Conservation (phyloP, 345 rosid species). For the Eucalyptus erythrocorys region DNA sequence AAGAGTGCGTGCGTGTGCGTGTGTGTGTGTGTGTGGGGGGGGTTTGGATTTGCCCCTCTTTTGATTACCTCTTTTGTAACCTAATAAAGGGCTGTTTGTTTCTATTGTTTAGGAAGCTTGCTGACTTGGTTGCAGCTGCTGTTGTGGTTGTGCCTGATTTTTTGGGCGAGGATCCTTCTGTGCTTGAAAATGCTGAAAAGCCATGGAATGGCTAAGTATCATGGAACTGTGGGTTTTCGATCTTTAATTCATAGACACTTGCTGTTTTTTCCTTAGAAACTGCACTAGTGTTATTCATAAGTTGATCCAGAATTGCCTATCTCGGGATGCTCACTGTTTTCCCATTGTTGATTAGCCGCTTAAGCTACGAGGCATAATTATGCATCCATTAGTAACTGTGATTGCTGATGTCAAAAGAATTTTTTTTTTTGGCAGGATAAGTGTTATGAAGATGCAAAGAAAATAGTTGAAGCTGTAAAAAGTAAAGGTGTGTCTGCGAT, state of each 20-base stretch:
- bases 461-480: slow-evolving; percentile 3
- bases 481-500: slow-evolving; percentile 1
- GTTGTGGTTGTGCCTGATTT: background rate
- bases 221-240: background rate
- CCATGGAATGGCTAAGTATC: background rate
- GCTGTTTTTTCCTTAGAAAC: background rate
- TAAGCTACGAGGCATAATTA: background rate
- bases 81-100: background rate
- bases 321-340: background rate
- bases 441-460: background rate
- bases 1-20: background rate
- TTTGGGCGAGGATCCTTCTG: slow-evolving; percentile 1
- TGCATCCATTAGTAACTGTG: background rate
- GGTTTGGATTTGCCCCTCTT: background rate
- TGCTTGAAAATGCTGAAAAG: background rate
- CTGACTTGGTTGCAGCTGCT: slow-evolving; percentile 8
- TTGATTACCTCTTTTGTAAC: background rate
- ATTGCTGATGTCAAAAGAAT: background rate
- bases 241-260: background rate
- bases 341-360: background rate
- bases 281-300: background rate
- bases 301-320: background rate
- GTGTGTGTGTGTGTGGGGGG: background rate
- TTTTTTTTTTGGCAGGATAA: background rate
- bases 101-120: slow-evolving; percentile 4